Evolutionary conservation across 2,329 filamentous ascomycete genomes (phyloP).

Genomic region (Colletotrichum sp.): DNA sequence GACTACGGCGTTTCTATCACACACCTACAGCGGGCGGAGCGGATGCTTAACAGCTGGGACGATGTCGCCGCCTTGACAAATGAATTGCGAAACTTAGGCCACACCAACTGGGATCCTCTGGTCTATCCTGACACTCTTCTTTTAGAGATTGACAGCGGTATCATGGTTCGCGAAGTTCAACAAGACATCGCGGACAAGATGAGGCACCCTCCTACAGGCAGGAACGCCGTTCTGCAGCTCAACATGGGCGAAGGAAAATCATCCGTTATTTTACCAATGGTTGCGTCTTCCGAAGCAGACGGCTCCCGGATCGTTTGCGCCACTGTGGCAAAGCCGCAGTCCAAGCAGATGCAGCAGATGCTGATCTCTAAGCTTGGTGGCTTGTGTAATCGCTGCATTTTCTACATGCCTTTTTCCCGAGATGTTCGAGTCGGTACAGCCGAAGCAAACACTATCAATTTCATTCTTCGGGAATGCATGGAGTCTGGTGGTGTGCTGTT

Average conservation of each 20-base stretch:
- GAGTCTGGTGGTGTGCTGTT: constrained; percentile 60
- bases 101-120: constrained; percentile 58
- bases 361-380: constrained; percentile 61
- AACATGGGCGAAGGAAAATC: constrained; percentile 78
- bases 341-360: constrained; percentile 64
- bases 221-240: constrained; percentile 66
- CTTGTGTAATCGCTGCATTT: constrained; percentile 58
- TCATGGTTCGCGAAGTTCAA: constrained; percentile 67
- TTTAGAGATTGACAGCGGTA: constrained; percentile 66
- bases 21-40: constrained; percentile 44
- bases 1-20: constrained; percentile 45
- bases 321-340: constrained; percentile 65
- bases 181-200: constrained; percentile 63
- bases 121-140: constrained; percentile 65
- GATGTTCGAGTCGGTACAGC: constrained; percentile 37
- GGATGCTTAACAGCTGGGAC: constrained; percentile 32
- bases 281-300: constrained; percentile 59
- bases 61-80: neutral
- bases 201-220: constrained; percentile 40
- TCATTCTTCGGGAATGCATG: constrained; percentile 51
- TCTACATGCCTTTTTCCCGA: constrained; percentile 65
- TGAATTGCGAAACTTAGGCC: constrained; percentile 56
- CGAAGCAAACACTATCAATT: constrained; percentile 39
- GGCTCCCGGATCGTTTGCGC: constrained; percentile 57
- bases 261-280: constrained; percentile 71